Evolutionary conservation across 345 rosid species (phyloP).

Genomic region (Cochlearia excelsa): DNA sequence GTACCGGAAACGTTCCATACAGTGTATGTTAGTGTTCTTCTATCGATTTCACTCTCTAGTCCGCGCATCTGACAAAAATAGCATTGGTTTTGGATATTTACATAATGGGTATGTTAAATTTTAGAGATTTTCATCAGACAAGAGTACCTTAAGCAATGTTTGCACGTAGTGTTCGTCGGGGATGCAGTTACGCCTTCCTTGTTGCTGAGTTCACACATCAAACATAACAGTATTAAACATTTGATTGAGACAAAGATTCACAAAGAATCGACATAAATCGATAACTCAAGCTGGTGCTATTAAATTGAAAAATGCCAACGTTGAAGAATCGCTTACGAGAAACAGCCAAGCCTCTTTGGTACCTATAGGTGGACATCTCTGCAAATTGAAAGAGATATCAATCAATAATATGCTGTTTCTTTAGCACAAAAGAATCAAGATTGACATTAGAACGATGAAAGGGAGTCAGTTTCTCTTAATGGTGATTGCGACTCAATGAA

Average conservation of each 20-base stretch:
- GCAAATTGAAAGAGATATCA: slow-evolving; percentile 35
- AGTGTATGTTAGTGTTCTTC: slow-evolving; percentile 85
- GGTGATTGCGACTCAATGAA: slow-evolving; percentile 17
- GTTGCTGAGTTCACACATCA: slow-evolving; percentile 41
- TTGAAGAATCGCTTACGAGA: slow-evolving; percentile 46
- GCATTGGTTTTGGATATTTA: background rate
- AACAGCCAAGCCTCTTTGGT: slow-evolving; percentile 55
- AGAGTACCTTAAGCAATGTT: slow-evolving; percentile 72
- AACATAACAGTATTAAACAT: slow-evolving; percentile 3
- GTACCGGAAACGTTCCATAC: slow-evolving; percentile 66
- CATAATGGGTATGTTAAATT: background rate
- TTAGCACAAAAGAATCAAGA: slow-evolving; percentile 4
- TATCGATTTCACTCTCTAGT: slow-evolving; percentile 72
- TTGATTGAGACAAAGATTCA: slow-evolving; percentile 3
- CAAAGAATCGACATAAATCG: background rate
- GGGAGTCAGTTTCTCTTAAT: background rate
- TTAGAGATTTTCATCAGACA: background rate
- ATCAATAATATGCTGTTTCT: slow-evolving; percentile 1
- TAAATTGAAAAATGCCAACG: slow-evolving; percentile 9
- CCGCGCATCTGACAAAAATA: slow-evolving; percentile 54
- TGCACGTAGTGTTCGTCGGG: slow-evolving; percentile 84
- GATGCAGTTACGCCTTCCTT: slow-evolving; percentile 67
- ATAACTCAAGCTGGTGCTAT: slow-evolving; percentile 5
- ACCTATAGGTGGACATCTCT: slow-evolving; percentile 73
- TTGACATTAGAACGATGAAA: background rate